phyloP scores from a whole-genome alignment of 2,329 filamentous ascomycete species.

The Aureobasidium subglaciale region DNA sequence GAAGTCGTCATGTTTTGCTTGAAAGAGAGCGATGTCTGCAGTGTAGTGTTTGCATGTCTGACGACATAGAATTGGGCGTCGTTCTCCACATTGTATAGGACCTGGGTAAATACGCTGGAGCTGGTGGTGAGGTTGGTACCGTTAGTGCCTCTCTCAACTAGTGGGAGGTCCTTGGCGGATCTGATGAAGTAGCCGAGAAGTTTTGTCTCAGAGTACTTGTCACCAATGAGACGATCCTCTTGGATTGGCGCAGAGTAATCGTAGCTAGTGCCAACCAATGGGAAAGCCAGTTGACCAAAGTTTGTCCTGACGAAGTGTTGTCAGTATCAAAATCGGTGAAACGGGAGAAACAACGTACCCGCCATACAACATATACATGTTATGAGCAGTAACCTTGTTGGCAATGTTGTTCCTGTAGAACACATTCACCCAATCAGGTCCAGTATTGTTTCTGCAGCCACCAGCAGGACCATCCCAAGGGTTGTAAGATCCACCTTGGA shows the following conservation, averaged over 20 bases:
- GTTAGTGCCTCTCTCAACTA: slow-evolving; percentile 46
- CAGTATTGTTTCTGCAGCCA: slow-evolving; percentile 47
- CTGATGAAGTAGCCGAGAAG: slow-evolving; percentile 54
- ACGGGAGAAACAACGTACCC: neutral
- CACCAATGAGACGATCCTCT: slow-evolving; percentile 52
- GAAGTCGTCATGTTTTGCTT: slow-evolving; percentile 51
- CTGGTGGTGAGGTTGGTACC: slow-evolving; percentile 41
- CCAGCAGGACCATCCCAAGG: slow-evolving; percentile 43
- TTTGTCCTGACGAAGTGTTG: slow-evolving; percentile 60
- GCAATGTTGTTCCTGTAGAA: slow-evolving; percentile 58
- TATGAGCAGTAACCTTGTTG: slow-evolving; percentile 54
- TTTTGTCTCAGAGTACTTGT: slow-evolving; percentile 59
- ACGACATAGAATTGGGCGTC: slow-evolving; percentile 54
- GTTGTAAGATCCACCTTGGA: slow-evolving; percentile 55
- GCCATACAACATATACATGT: slow-evolving; percentile 40
- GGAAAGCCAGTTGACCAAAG: slow-evolving; percentile 53
- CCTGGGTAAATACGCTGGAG: slow-evolving; percentile 45
- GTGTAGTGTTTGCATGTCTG: slow-evolving; percentile 48
- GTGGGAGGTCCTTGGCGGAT: slow-evolving; percentile 49
- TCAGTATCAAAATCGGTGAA: neutral
- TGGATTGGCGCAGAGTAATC: slow-evolving; percentile 58
- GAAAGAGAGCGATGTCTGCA: slow-evolving; percentile 46
- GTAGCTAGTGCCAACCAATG: slow-evolving; percentile 42
- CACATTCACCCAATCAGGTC: slow-evolving; percentile 55
- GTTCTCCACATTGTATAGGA: slow-evolving; percentile 53